phyloP scores from a whole-genome alignment of 306 rosid species.

The Quercus variabilis region DNA sequence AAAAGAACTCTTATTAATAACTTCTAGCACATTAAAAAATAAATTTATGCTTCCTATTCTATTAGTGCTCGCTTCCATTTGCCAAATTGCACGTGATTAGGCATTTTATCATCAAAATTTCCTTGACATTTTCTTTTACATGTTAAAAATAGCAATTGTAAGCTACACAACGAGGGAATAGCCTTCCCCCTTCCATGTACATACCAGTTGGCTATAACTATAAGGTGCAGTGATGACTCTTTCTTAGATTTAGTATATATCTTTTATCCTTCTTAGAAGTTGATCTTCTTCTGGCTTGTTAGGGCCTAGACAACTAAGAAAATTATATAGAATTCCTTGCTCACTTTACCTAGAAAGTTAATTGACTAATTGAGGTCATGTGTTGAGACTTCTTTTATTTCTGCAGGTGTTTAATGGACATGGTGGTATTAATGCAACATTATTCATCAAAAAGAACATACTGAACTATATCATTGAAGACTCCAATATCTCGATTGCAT shows the following conservation, averaged over 20 bases:
- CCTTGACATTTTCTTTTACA: background rate
- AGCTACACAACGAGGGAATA: background rate
- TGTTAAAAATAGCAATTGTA: background rate
- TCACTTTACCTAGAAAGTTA: background rate
- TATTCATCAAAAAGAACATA: conserved; percentile 47
- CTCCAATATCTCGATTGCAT: conserved; percentile 34
- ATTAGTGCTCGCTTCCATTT: background rate
- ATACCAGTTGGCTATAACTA: background rate
- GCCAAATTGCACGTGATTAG: background rate
- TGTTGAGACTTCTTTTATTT: conserved; percentile 3
- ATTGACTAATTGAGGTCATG: conserved; percentile 11
- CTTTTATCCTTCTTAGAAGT: background rate
- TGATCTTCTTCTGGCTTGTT: background rate
- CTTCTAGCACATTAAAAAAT: background rate
- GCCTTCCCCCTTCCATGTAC: background rate
- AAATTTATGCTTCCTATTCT: background rate
- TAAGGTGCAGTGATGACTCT: background rate
- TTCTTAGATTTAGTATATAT: background rate
- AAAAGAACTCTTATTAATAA: background rate
- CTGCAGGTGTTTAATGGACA: conserved; percentile 68
- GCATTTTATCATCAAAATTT: background rate
- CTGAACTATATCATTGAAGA: conserved; percentile 49
- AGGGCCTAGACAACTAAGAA: background rate
- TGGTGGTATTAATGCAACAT: conserved; percentile 63
- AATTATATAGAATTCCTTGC: background rate